These are phyloP conservation scores for Botrytis tulipae DNA, from an alignment of 2,329 filamentous ascomycete genomes.

Conservation along the genomic window DNA sequence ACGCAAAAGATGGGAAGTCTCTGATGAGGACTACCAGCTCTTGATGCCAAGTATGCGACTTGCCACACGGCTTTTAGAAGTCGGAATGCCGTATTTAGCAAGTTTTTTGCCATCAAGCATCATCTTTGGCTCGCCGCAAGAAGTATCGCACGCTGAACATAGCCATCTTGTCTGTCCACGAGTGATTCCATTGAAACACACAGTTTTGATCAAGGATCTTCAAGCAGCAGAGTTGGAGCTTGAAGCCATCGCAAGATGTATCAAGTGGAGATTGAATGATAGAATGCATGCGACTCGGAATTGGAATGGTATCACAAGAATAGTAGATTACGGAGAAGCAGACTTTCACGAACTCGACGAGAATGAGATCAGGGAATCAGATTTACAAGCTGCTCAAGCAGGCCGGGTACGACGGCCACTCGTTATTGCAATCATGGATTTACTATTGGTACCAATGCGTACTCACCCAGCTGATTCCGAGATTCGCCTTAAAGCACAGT, in stretches of 20 bases:
- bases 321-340: constrained; percentile 18
- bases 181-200: constrained; percentile 4
- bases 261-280: constrained; percentile 31
- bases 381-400: constrained; percentile 17
- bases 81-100: constrained; percentile 30
- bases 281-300: constrained; percentile 23
- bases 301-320: constrained; percentile 27
- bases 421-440: constrained; percentile 29
- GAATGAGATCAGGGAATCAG: constrained; percentile 19
- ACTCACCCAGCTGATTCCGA: constrained; percentile 23
- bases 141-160: constrained; percentile 1
- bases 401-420: constrained; percentile 25
- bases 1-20: constrained; percentile 27
- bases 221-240: constrained; percentile 25
- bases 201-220: constrained; percentile 14
- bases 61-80: constrained; percentile 29
- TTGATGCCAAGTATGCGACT: constrained; percentile 33
- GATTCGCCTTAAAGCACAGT: constrained; percentile 28
- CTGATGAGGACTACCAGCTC: constrained; percentile 26
- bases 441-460: constrained; percentile 31
- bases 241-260: constrained; percentile 24
- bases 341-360: constrained; percentile 17
- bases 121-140: constrained; percentile 11
- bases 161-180: not conserved
- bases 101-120: constrained; percentile 30